phyloP scores from a whole-genome alignment of 2,329 filamentous ascomycete species.

The Nigrospora oryzae region DNA sequence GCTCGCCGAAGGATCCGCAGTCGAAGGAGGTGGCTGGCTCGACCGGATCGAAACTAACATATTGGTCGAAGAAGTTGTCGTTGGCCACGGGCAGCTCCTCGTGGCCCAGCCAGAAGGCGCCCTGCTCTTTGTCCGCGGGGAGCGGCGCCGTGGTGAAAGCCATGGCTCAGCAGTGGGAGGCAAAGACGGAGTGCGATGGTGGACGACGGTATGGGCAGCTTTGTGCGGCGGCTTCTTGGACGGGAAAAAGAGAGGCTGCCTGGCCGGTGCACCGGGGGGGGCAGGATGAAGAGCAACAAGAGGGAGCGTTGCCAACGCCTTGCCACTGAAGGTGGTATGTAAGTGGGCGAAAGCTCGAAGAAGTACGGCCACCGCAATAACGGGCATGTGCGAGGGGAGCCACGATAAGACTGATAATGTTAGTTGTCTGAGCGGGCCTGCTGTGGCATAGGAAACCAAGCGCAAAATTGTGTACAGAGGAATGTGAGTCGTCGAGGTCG shows the following conservation, averaged over 20 bases:
- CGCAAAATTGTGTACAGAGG: constrained; percentile 11
- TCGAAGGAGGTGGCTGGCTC: constrained; percentile 13
- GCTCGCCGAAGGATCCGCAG: constrained; percentile 14
- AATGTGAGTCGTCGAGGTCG: constrained; percentile 14
- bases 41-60: constrained; percentile 20
- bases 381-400: constrained; percentile 16
- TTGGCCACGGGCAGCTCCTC: constrained; percentile 12
- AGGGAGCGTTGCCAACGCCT: constrained; percentile 8
- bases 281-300: constrained; percentile 7
- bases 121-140: constrained; percentile 21
- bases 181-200: constrained; percentile 7
- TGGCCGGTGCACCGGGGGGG: constrained; percentile 3
- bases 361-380: constrained; percentile 19
- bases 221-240: neutral
- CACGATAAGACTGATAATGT: constrained; percentile 15
- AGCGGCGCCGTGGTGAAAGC: constrained; percentile 19
- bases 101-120: constrained; percentile 18
- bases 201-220: neutral
- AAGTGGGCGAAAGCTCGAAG: constrained; percentile 20
- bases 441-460: neutral
- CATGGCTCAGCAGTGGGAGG: constrained; percentile 13
- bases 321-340: constrained; percentile 10
- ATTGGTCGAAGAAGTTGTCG: constrained; percentile 24
- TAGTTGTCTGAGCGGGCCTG: constrained; percentile 1
- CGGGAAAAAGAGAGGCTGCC: constrained; percentile 5